Evolutionary conservation across 2,329 filamentous ascomycete species (phyloP).

Genomic region (Paraconiothyrium sp.): DNA sequence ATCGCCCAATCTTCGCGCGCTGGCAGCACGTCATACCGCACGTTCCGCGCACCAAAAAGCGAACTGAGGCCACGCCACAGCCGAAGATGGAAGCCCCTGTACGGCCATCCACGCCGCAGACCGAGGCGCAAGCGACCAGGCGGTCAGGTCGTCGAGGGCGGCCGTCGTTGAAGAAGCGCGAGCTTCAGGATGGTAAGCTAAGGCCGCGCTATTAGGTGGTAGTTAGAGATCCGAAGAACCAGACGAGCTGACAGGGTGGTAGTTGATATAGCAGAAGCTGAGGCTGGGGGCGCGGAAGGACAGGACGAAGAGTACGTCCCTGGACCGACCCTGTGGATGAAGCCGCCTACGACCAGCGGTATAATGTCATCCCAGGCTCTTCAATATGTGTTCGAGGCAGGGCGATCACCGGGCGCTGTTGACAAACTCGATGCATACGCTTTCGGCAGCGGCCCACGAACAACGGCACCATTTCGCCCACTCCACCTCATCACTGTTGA

Average conservation of each 20-base stretch:
- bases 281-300: neutral
- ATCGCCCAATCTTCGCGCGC: conserved; percentile 10
- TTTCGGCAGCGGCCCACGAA: conserved; percentile 30
- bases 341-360: neutral
- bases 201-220: neutral
- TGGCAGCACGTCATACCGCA: conserved; percentile 13
- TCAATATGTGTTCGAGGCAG: neutral
- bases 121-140: neutral
- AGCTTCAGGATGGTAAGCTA: neutral
- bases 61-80: neutral
- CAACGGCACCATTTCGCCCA: conserved; percentile 27
- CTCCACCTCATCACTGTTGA: conserved; percentile 23
- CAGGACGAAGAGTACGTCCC: neutral
- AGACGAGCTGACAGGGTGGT: neutral
- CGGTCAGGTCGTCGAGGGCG: neutral
- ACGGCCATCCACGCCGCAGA: neutral
- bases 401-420: neutral
- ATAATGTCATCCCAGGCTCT: conserved; percentile 1
- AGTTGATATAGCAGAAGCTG: neutral
- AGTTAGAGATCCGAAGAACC: too few relatives aligned
- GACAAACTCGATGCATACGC: conserved; percentile 18
- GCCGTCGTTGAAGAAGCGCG: neutral
- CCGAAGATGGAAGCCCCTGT: neutral
- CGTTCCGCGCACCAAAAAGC: neutral
- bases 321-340: neutral